Evolutionary conservation across 257 asterid genomes (phyloP), one percentile per base, ranked within the genome.

Genomic region (Thymus quinquecostatus): DNA sequence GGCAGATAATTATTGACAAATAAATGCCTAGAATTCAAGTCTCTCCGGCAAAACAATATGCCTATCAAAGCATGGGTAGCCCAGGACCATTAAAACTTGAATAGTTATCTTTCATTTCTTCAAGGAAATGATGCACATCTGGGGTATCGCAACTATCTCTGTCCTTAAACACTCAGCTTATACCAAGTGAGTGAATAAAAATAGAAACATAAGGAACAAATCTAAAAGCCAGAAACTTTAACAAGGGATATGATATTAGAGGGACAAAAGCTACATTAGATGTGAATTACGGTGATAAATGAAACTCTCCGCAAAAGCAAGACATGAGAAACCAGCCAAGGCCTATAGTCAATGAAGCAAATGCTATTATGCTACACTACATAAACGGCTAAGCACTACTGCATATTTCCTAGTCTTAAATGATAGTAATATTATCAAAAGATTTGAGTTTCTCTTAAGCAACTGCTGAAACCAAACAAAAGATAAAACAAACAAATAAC

Each of bases 251-350:
- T n/a, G 36, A 64, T 45, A 10, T 12, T 53, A 59, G 44, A 32
- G 28, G 64, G 45, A 34, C 6, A 33, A 57, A 69, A 70, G 44
- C 14, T 34, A 34, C 41, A 75, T 6, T 21, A 57, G 48, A 30
- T 44, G n/a, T 32, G 54, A 30, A 36, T 6, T 62, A 63, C 29
- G 49, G 60, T 3, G 64, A 33, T 14, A 68, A 66, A 74, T 66
- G 69, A 4, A 57, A 56, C 36, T n/a, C 28, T 51, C 53, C 54
- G 14, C 73, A 58, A 36, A 44, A 28, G 53, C 14, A 29, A 62
- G 56, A 38, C 72, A 69, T 55, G 50, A 74, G 38, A 54, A 81
- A 41, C 72, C 53, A 73, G 62, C 54, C 47, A 27, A 50, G 59
- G 28, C 30, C 44, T 33, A 44, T 36, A 14, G 29, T 33, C 34